phyloP scores from a whole-genome alignment of 371 early-diverging fungal species.

The Syncephalis fuscata region DNA sequence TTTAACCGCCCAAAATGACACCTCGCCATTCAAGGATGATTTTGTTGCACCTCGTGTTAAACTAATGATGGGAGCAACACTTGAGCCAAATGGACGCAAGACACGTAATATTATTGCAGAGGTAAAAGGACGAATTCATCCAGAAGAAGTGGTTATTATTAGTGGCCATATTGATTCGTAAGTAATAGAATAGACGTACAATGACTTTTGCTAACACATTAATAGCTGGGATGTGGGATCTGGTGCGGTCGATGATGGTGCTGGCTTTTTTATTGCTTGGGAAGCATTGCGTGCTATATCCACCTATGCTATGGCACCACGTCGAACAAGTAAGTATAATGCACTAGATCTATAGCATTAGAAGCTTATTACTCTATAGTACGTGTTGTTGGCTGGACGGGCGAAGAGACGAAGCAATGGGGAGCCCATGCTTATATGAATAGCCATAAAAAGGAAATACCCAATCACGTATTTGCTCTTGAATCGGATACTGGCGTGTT shows the following conservation, averaged over 20 bases:
- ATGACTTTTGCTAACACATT: no score
- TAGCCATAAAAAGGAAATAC: constrained; percentile 16
- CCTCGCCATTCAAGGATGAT: constrained; percentile 7
- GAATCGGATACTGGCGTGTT: constrained; percentile 34
- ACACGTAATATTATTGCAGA: constrained; percentile 30
- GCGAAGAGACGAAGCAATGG: constrained; percentile 28
- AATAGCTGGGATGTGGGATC: constrained; percentile 29
- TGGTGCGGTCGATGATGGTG: constrained; percentile 32
- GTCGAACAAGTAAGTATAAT: constrained; percentile 17
- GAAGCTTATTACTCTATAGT: constrained; percentile 5
- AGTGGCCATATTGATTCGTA: constrained; percentile 35
- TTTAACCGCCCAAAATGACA: background rate
- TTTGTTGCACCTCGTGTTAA: constrained; percentile 17
- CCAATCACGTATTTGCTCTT: constrained; percentile 20
- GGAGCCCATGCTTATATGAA: constrained; percentile 27
- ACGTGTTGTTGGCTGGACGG: constrained; percentile 34
- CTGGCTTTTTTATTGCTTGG: constrained; percentile 30
- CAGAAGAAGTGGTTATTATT: constrained; percentile 28
- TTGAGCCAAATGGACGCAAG: constrained; percentile 10
- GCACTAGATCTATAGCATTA: background rate
- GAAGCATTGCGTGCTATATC: constrained; percentile 26
- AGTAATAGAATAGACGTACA: no score
- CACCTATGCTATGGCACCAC: constrained; percentile 13
- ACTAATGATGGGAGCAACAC: constrained; percentile 20
- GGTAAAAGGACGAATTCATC: constrained; percentile 22